Evolutionary conservation across 768 basidiomycete species (phyloP), one percentile per base, ranked within the genome.

Genomic region (Auricularia auricula-judae): DNA sequence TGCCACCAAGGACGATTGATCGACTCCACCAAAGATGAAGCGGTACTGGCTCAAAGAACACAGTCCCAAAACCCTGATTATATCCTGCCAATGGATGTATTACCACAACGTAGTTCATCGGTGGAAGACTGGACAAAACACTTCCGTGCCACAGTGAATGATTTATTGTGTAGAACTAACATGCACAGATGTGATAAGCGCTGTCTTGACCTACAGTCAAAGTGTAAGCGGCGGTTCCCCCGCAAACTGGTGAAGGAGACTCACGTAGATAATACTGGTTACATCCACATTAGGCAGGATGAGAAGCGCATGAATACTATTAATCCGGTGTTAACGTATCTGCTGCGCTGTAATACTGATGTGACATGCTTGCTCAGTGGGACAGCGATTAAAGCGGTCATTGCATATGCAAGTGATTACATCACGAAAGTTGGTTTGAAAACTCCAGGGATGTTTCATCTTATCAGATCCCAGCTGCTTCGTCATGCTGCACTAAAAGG

Each of bases 301-400:
- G 78, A 80, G 62, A 53, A 69, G 7, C 72, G 69, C 75, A 67
- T 80, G 0, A 82, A 82, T 63, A 76, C 70, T 0, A 71, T 75
- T 23, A 72, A 71, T 10, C 64, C 72, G 8, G 34, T 64, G 0
- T 3, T 79, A 0, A 73, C 75, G 1, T 78, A 78, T 67, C 23
- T 77, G 43, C 3, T 47, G 35, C 44, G 16, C 54, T 72, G 3
- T 68, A 72, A 64, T 69, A 70, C 63, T 68, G 70, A 51, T 71
- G 65, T 64, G 12, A 67, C 68, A 14, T 59, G 63, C 61, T 43
- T 67, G 21, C 23, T 65, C 4, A 67, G 66, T n/a, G 68, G 68
- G 18, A 69, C 68, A 2, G 58, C 63, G 5, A 58, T 65, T 10
- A 66, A 66, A 18, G 67, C 65, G 10, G 64, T 66, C n/a, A 62